Percentiles rank a stretch among this genome's conserved stretches.
These are phyloP conservation scores for Septoria petroselini DNA, from an alignment of 2,329 filamentous ascomycete genomes.

Conservation along the genomic window DNA sequence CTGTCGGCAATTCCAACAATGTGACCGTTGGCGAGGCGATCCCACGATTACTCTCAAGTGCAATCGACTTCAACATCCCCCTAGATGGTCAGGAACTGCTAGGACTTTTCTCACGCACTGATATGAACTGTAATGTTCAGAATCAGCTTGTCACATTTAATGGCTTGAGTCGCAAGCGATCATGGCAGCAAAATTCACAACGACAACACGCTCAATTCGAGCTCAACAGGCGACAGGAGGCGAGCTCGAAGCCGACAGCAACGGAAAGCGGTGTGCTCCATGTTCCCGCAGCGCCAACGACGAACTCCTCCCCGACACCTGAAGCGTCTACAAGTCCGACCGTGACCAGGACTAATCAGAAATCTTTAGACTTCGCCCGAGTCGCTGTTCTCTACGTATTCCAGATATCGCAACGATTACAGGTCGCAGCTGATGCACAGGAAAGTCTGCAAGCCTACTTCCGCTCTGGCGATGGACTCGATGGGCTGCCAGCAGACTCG, in stretches of 20 bases:
- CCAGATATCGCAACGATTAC: constrained; percentile 42
- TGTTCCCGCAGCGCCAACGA: constrained; percentile 23
- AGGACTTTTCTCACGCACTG: constrained; percentile 69
- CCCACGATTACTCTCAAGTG: constrained; percentile 66
- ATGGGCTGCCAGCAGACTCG: constrained; percentile 23
- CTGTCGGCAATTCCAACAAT: constrained; percentile 51
- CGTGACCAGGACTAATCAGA: not conserved
- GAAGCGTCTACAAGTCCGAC: constrained; percentile 12
- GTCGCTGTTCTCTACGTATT: constrained; percentile 47
- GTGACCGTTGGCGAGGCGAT: constrained; percentile 80
- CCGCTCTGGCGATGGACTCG: constrained; percentile 18
- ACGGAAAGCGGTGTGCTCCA: constrained; percentile 38
- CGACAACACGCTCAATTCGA: not conserved
- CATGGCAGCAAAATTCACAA: constrained; percentile 2
- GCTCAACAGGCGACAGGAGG: constrained; percentile 16
- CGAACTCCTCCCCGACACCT: not conserved
- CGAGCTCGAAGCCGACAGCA: constrained; percentile 1
- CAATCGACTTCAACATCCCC: constrained; percentile 70
- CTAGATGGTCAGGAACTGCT: constrained; percentile 68
- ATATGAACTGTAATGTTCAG: constrained; percentile 76
- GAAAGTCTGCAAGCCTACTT: constrained; percentile 42
- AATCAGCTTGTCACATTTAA: constrained; percentile 87
- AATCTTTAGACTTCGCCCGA: constrained; percentile 45
- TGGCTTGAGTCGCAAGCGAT: constrained; percentile 43
- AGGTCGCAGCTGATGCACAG: constrained; percentile 45